Conservation (phyloP, 2,329 filamentous ascomycete species). For the Aspergillus pseudoglaucus region DNA sequence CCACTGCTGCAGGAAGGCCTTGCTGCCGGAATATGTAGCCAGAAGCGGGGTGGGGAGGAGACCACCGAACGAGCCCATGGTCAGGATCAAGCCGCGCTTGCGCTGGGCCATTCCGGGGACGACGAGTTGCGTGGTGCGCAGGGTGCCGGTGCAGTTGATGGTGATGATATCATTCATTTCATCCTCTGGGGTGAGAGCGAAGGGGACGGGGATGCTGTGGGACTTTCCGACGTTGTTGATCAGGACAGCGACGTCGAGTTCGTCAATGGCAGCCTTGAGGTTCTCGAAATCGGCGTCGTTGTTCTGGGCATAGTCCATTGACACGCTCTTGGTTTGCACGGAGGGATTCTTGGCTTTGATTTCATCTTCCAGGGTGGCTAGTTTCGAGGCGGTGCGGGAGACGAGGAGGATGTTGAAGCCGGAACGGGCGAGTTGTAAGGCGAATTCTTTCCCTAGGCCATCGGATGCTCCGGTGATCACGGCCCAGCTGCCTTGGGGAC, state of each 20-base stretch:
- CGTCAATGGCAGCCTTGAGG: conserved; percentile 61
- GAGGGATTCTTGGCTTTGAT: conserved; percentile 62
- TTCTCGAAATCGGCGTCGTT: conserved; percentile 71
- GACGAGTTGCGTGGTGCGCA: conserved; percentile 79
- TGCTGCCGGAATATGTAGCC: conserved; percentile 94
- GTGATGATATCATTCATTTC: conserved; percentile 88
- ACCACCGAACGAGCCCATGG: conserved; percentile 95
- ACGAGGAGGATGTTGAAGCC: conserved; percentile 94
- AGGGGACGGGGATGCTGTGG: conserved; percentile 87
- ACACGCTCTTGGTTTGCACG: conserved; percentile 67
- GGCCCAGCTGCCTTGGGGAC: conserved; percentile 86
- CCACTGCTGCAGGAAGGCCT: conserved; percentile 97
- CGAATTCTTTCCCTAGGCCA: conserved; percentile 94
- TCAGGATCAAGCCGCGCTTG: conserved; percentile 82
- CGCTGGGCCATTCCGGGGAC: conserved; percentile 78
- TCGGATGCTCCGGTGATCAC: conserved; percentile 93
- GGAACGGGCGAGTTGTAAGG: conserved; percentile 78
- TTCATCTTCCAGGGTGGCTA: conserved; percentile 68
- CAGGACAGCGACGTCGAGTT: conserved; percentile 75
- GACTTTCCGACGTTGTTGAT: conserved; percentile 97
- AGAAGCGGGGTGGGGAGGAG: conserved; percentile 86
- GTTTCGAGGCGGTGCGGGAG: conserved; percentile 90
- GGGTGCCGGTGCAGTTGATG: conserved; percentile 88
- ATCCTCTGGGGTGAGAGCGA: conserved; percentile 67
- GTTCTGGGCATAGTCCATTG: conserved; percentile 88